Percentiles rank a stretch among this genome's conserved stretches.
phyloP scores from a whole-genome alignment of 176 grass and related monocot species.

The Carex cristatella region DNA sequence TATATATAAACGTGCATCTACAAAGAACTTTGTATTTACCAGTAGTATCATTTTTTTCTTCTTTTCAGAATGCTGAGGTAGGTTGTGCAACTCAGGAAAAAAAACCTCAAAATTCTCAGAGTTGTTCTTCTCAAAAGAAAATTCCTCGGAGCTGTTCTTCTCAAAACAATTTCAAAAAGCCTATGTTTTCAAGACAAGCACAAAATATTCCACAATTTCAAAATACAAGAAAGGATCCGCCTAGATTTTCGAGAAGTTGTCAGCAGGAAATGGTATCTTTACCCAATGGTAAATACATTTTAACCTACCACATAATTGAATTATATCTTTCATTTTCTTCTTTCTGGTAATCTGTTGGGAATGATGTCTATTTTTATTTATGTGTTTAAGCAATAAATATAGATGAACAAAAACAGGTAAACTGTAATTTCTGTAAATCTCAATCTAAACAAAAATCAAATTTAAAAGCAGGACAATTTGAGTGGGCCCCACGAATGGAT shows the following conservation, averaged over 20 bases:
- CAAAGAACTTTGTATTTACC: neutral
- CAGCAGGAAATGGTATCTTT: neutral
- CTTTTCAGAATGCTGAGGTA: conserved; percentile 10
- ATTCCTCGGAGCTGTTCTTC: neutral
- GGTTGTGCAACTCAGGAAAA: neutral
- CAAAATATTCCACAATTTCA: conserved; percentile 1
- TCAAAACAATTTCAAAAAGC: conserved; percentile 1
- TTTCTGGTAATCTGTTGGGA: neutral
- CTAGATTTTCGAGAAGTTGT: conserved; percentile 29
- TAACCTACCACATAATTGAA: neutral
- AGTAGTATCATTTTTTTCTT: neutral
- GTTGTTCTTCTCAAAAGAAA: neutral
- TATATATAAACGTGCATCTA: neutral
- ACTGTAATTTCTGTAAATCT: neutral
- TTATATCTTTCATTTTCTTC: neutral
- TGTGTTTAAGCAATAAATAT: neutral
- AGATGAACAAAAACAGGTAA: neutral
- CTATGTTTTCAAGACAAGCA: conserved; percentile 31
- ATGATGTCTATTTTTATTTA: neutral
- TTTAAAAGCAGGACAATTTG: conserved; percentile 14
- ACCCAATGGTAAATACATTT: conserved; percentile 21
- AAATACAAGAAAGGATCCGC: neutral
- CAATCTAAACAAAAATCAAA: neutral
- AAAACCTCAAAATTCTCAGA: neutral
- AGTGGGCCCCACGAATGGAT: conserved; percentile 46